Evolutionary conservation across 2,329 filamentous ascomycete genomes (phyloP), one percentile per base, ranked within the genome.

Genomic region (Pleoardoris graminearum): DNA sequence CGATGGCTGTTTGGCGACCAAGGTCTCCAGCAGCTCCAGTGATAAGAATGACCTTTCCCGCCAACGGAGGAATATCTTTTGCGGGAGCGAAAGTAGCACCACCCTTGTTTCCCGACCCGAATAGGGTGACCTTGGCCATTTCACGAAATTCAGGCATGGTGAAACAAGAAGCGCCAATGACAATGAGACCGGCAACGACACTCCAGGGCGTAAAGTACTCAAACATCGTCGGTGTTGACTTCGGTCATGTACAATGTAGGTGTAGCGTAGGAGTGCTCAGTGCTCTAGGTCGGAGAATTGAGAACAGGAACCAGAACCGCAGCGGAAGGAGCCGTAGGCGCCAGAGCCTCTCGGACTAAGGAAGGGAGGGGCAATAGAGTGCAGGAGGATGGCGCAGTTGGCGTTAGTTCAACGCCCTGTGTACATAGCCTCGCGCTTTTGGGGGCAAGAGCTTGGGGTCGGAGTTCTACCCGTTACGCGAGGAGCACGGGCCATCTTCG

Each of bases 71-170:
- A 16, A 55, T 50, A 37, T 55, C 50, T 14, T 37, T 47, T 35
- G 25, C 23, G 30, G 32, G 16, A 14, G 41, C 37, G 30, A 56
- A 56, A 19, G 39, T 16, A 12, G 42, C 43, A 8, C 45, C 36
- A 21, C 36, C 44, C 7, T 50, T 56, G 45, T 52, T 55, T 30
- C 44, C 48, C 32, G 53, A 55, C 25, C 53, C 49, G 21, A 55
- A 52, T 1, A 55, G 44, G 32, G 53, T 55, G n/a, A 55, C 49
- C 11, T 49, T 44, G n/a, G 49, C 46, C 53, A 55, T 55, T 39
- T 55, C 53, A 10, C 53, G 48, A 17, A 51, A 35, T 38, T 55
- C 48, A 48, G 37, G 33, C 44, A 48, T 52, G 36, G 27, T 45
- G 42, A 51, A 23, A n/a, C 8, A 21, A n/a, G 46, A 48, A 3